Conservation (phyloP, 306 rosid genomes). For the Lathyrus oleraceus region DNA sequence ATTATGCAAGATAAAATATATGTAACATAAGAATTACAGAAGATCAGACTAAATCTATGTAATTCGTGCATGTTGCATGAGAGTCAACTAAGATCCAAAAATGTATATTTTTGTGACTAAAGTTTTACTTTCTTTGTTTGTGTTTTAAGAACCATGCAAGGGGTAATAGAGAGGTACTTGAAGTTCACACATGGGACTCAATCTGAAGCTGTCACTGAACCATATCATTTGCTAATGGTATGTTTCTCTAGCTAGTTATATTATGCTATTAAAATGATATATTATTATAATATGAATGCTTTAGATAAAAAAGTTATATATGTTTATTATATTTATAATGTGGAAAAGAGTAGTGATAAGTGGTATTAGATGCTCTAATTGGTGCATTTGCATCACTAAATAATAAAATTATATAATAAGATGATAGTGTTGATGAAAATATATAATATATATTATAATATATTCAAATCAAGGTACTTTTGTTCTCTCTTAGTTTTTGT, state of each 20-base stretch:
- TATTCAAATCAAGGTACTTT: neutral
- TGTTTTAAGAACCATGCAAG: constrained; percentile 80
- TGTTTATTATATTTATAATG: constrained; percentile 17
- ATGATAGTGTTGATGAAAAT: neutral
- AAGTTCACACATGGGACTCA: constrained; percentile 56
- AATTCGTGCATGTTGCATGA: neutral
- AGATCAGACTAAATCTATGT: neutral
- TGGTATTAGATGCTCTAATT: constrained; percentile 40
- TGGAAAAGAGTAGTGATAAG: neutral
- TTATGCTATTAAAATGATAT: neutral
- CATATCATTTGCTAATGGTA: constrained; percentile 49
- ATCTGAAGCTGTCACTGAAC: constrained; percentile 46
- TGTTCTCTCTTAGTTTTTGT: constrained; percentile 6
- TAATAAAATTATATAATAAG: neutral
- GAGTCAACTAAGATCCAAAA: too few species aligned
- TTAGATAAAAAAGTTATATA: neutral
- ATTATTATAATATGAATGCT: neutral
- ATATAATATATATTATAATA: neutral
- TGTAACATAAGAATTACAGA: neutral
- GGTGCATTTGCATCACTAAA: constrained; percentile 16
- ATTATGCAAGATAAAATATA: neutral
- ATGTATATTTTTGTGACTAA: neutral
- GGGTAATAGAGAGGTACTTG: constrained; percentile 73
- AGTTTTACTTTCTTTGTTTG: neutral
- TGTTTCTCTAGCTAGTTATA: neutral